Evolutionary conservation across 2,329 filamentous ascomycete species (phyloP).

Genomic region (Aspergillus unguis): DNA sequence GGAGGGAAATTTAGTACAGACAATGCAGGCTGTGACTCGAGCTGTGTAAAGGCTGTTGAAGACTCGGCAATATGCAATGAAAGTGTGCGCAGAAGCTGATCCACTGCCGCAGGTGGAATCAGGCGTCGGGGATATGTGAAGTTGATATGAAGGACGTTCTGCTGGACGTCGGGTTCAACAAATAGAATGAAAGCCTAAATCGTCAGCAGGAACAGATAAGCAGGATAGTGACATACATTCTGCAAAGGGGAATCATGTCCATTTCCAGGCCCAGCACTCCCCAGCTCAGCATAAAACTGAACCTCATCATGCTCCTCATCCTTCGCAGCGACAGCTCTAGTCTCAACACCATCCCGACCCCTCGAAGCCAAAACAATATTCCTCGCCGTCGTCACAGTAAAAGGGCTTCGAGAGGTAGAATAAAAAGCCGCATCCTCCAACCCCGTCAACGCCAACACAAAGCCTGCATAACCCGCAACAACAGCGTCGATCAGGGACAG

Average conservation of each 20-base stretch:
- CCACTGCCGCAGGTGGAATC: constrained; percentile 20
- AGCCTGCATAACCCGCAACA: constrained; percentile 25
- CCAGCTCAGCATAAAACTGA: constrained; percentile 23
- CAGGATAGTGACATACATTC: constrained; percentile 7
- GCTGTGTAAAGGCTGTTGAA: constrained; percentile 7
- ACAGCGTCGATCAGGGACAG: constrained; percentile 13
- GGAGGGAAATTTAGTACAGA: constrained; percentile 29
- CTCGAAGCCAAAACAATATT: constrained; percentile 16
- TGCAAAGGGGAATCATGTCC: constrained; percentile 6
- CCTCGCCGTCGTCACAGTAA: constrained; percentile 2
- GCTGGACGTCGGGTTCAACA: constrained; percentile 6
- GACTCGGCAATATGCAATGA: constrained; percentile 15
- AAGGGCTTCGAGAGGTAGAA: constrained; percentile 10
- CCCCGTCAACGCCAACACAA: constrained; percentile 24
- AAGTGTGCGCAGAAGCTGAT: constrained; percentile 21
- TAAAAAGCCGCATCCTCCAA: constrained; percentile 26
- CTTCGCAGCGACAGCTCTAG: constrained; percentile 4
- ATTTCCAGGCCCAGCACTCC: constrained; percentile 17
- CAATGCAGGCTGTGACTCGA: constrained; percentile 13
- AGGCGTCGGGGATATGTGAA: constrained; percentile 19
- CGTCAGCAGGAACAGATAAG: constrained; percentile 3
- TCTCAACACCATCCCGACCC: neutral
- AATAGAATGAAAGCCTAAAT: constrained; percentile 18
- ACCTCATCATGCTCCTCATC: constrained; percentile 17
- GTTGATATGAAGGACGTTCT: constrained; percentile 12